Evolutionary conservation across 768 basidiomycete species (phyloP).

Genomic region (Suillus americanus): DNA sequence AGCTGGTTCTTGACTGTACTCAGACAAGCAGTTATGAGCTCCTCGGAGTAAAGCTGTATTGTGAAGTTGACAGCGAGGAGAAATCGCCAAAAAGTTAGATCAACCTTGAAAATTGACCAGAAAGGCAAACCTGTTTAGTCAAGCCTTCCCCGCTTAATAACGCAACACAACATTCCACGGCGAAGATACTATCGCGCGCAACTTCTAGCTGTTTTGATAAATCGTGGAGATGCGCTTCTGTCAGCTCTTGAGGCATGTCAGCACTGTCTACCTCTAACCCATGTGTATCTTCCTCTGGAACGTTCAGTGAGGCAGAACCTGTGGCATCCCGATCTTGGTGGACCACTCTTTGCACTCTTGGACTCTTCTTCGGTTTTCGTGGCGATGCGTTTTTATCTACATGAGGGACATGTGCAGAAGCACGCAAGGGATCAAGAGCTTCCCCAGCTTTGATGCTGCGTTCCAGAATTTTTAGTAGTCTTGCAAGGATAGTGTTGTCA

Average conservation of each 20-base stretch:
- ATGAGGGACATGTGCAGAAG: conserved; percentile 22
- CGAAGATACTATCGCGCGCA: conserved; percentile 72
- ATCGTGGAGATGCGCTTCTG: conserved; percentile 50
- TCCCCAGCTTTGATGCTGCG: conserved; percentile 77
- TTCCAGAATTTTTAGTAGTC: conserved; percentile 76
- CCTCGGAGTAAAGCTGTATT: conserved; percentile 86
- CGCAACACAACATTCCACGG: conserved; percentile 81
- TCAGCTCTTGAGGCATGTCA: conserved; percentile 27
- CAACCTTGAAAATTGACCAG: neutral
- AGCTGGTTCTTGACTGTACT: conserved; percentile 78
- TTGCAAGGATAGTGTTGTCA: conserved; percentile 57
- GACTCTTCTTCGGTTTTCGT: conserved; percentile 46
- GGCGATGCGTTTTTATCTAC: conserved; percentile 35
- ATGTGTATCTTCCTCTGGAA: conserved; percentile 5
- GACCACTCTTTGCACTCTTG: conserved; percentile 26
- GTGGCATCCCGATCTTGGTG: neutral
- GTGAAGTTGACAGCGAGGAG: neutral
- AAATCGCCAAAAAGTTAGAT: neutral
- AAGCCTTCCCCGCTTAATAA: conserved; percentile 77
- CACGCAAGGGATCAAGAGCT: conserved; percentile 68
- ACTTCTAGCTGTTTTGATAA: conserved; percentile 54
- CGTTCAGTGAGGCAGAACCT: neutral
- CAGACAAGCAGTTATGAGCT: conserved; percentile 81
- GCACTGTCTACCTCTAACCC: conserved; percentile 6
- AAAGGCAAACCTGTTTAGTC: conserved; percentile 73